Percentiles rank a stretch among this genome's conserved stretches.
Evolutionary conservation across 1,139 yeast species (phyloP).

Genomic region (Yamadazyma kanchanaburiensis): DNA sequence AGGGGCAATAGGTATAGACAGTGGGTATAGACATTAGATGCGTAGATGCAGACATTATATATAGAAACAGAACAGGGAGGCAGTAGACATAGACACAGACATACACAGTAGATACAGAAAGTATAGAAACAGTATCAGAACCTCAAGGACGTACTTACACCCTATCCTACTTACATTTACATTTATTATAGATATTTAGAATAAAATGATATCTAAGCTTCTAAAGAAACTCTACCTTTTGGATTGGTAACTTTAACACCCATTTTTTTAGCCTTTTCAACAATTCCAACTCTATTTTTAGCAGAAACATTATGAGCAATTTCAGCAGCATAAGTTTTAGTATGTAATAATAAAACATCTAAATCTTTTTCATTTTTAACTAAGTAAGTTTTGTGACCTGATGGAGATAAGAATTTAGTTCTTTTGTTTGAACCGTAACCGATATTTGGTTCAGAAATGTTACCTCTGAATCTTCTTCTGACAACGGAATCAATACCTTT

Average conservation of each 20-base stretch:
- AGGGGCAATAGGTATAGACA: too few relatives aligned
- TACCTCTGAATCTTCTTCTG: slow-evolving; percentile 99
- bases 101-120: too few relatives aligned
- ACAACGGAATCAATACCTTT: slow-evolving; percentile 99
- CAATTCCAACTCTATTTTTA: slow-evolving; percentile 95
- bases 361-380: slow-evolving; percentile 92
- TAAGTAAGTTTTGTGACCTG: slow-evolving; percentile 97
- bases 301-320: slow-evolving; percentile 98
- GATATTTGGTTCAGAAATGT: slow-evolving; percentile 98
- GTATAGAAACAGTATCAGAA: background rate
- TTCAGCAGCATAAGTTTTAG: slow-evolving; percentile 99
- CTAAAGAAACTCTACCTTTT: slow-evolving; percentile 97
- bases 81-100: too few relatives aligned
- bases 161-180: slow-evolving; percentile 12
- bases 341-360: slow-evolving; percentile 94
- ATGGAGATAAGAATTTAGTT: slow-evolving; percentile 93
- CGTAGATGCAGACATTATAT: too few relatives aligned
- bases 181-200: slow-evolving; percentile 8
- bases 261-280: slow-evolving; percentile 96
- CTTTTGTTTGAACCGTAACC: slow-evolving; percentile 99
- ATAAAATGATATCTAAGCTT: slow-evolving; percentile 62
- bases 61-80: too few relatives aligned
- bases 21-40: too few relatives aligned
- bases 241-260: slow-evolving; percentile 99
- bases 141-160: slow-evolving; percentile 3